Conservation (phyloP, 306 rosid genomes). For the Casuarina equisetifolia region DNA sequence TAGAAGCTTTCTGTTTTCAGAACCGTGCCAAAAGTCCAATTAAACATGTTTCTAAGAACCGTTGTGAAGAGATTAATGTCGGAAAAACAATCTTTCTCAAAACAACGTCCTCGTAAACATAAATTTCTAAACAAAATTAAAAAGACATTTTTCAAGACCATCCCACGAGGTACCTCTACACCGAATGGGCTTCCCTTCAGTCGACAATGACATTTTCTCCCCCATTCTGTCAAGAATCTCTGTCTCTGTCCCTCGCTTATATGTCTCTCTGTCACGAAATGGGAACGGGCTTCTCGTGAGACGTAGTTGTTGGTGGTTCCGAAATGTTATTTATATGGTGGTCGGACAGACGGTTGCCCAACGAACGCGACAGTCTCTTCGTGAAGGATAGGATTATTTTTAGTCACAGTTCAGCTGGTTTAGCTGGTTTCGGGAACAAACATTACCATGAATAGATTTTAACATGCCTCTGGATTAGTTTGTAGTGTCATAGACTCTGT, state of each 20-base stretch:
- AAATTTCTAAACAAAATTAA: not conserved
- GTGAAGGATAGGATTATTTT: no score
- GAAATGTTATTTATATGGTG: not conserved
- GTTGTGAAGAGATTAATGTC: no score
- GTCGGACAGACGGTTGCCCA: not conserved
- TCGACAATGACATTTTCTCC: slow-evolving; percentile 21
- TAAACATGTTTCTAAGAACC: no score
- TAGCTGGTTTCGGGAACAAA: no score
- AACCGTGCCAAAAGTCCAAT: not conserved
- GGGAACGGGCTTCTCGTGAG: not conserved
- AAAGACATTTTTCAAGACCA: not conserved
- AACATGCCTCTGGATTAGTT: not conserved
- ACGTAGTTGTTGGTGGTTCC: not conserved
- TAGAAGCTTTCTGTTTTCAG: not conserved
- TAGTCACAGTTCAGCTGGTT: not conserved
- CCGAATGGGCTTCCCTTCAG: slow-evolving; percentile 54
- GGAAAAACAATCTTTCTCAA: no score
- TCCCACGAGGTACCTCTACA: slow-evolving; percentile 51
- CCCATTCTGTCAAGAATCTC: slow-evolving; percentile 25
- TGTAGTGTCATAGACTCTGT: not conserved
- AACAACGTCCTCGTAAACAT: no score
- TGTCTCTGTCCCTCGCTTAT: not conserved
- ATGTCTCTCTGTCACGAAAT: not conserved
- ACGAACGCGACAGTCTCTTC: not conserved
- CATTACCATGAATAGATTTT: not conserved